Evolutionary conservation across 768 basidiomycete genomes (phyloP), one percentile per base, ranked within the genome.

Genomic region (Boletus reticulatus): DNA sequence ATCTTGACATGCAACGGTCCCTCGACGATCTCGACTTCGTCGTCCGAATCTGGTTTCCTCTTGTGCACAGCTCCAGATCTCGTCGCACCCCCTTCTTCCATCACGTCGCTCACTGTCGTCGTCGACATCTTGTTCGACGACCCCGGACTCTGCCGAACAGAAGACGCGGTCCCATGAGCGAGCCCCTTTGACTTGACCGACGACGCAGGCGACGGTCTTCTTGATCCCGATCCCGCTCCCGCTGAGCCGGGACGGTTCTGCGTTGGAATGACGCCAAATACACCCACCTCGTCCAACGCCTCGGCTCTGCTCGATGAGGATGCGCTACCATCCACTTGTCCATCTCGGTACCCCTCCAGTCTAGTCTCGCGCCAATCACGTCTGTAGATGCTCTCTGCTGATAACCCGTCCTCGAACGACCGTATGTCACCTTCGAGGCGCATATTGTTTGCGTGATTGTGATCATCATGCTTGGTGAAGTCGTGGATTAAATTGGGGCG

Each of bases 361-460:
- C 88, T 77, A 4, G 85, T 84, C 69, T 91, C 89, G 46, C 88
- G 77, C 88, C 88, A 92, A 67, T 92, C 90, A 27, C 89, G 78
- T 53, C 79, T 76, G 67, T 89, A 89, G 4, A 89, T 60, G 55
- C 77, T 84, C 62, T 92, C 88, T 0, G 78, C 72, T 0, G 78
- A 76, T 8, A 87, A 61, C 0, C 81, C 82, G 58, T 90, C 89
- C 64, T 88, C 84, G 57, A 91, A 87, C 12, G 76, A 72, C n/a
- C 81, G 76, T 10, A 84, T 60, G 50, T 79, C 78, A 13, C 75
- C 74, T 55, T 82, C 76, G 42, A 74, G 63, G 13, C 62, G 63
- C 59, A 48, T 49, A 29, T 44, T 47, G 38, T 50, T 39, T 61
- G 52, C 60, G n/a, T 55, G 7, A 7, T 68, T n/a, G n/a, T n/a